Base-by-base conservation (phyloP, 1,139 yeast genomes). In the Yamadazyma friedrichii region DNA sequence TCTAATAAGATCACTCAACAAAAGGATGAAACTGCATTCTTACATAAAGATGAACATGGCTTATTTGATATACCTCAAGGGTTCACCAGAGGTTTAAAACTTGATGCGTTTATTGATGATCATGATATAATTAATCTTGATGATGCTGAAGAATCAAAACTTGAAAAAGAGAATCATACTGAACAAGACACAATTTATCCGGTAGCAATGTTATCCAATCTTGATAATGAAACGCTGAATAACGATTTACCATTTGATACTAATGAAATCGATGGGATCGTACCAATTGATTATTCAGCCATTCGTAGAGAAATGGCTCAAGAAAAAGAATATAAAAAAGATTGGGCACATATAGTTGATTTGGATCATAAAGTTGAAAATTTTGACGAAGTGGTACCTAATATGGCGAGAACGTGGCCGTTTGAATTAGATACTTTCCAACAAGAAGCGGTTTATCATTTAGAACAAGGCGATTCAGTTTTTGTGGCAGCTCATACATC, bases 401-500 rank as follows among this genome's bases (percentile, higher is more conserved):
- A 87, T 46, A 91, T 91, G 72, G 98, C 98, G 1, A 74, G 96
- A 41, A 81, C 78, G 30, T 94, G 93, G 84, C 98, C 98, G 0
- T 93, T 93, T 55, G 91, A 86, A 50, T 73, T 93, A 44, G 99
- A 93, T 67, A 87, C 89, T 26, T 93, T 93, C 66, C 99, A 93
- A 63, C 91, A 94, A 59, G 97, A 94, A 56, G 97, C 99, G 0
- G 88, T 93, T 1, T 93, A 89, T 50, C 97, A 93, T 65, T 75
- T 93, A 50, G 99, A 93, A 58, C 95, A 91, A 59, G 96, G 96
- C 36, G 98, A 93, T 59, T 89, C 98, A 1, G 99, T 93, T 2
- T 88, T 93, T 62, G 98, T 93, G 3, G 97, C 98, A 6, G 99
- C 99, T 0, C 99, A 93, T 60, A 88, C 96, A 0, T 88, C 95